Conservation (phyloP, 306 rosid species). For the Sesbania bispinosa region DNA sequence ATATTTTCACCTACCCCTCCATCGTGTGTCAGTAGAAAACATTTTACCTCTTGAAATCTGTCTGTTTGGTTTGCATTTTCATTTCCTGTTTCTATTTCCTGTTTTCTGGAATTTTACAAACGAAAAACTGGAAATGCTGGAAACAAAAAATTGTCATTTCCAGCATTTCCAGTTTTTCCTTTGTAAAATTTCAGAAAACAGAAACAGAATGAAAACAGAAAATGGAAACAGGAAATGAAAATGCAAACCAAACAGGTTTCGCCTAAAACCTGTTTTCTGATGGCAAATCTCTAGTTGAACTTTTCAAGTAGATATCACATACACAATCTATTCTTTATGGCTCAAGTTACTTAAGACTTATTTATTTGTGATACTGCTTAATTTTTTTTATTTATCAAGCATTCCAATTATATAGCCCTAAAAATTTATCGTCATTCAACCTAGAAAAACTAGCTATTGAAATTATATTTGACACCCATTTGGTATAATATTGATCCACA, state of each 20-base stretch:
- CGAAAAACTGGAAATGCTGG: no score
- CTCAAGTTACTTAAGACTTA: background rate
- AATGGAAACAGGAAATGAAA: no score
- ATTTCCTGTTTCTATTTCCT: no score
- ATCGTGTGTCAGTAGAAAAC: background rate
- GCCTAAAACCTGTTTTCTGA: background rate
- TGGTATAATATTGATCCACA: background rate
- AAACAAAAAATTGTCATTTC: no score
- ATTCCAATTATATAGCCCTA: background rate
- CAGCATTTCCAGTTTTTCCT: no score
- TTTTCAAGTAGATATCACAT: background rate
- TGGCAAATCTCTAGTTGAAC: background rate
- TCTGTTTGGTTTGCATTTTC: no score
- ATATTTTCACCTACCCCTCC: background rate
- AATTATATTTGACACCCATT: background rate
- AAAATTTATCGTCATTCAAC: background rate
- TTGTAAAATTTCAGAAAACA: no score
- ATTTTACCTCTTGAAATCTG: background rate
- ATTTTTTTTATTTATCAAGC: constrained; percentile 10
- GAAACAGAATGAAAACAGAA: no score
- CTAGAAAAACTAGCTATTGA: background rate
- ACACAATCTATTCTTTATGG: background rate
- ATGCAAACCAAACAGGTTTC: no score
- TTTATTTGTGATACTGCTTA: background rate
- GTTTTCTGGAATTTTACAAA: no score